Evolutionary conservation across 306 rosid genomes (phyloP).

Genomic region (Begonia peltatifolia): DNA sequence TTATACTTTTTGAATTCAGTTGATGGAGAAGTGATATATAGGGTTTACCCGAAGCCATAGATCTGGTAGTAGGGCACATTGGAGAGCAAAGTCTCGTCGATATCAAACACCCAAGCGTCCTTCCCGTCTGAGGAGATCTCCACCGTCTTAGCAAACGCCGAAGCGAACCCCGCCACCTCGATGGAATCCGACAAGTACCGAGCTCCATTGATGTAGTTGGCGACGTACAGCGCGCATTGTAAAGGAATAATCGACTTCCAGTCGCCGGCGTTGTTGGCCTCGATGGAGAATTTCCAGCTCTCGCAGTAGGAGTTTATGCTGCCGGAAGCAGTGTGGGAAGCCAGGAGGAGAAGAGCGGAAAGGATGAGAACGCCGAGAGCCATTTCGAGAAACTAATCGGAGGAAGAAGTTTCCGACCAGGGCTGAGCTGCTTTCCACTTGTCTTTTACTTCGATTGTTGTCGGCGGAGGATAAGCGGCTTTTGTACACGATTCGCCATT

Average conservation of each 20-base stretch:
- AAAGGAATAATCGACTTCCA: slow-evolving; percentile 40
- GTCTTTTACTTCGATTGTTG: no score
- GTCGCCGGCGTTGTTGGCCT: slow-evolving; percentile 55
- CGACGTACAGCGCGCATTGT: slow-evolving; percentile 30
- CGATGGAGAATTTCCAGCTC: slow-evolving; percentile 73
- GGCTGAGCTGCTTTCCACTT: no score
- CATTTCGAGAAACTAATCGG: background rate
- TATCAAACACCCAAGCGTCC: slow-evolving; percentile 1
- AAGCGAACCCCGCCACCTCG: slow-evolving; percentile 19
- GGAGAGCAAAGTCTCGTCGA: background rate
- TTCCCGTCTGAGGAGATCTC: slow-evolving; percentile 23
- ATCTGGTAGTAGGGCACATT: background rate
- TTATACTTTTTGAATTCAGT: background rate
- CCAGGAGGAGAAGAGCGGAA: background rate
- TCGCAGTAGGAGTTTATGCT: slow-evolving; percentile 13
- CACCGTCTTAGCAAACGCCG: slow-evolving; percentile 24
- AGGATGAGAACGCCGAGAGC: background rate
- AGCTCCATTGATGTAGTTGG: slow-evolving; percentile 40
- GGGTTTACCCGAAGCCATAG: background rate
- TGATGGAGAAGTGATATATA: background rate
- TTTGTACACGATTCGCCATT: no score
- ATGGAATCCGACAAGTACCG: slow-evolving; percentile 34
- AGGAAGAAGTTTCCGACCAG: no score
- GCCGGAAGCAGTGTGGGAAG: background rate
- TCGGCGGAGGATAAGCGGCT: no score